Evolutionary conservation across 2,329 filamentous ascomycete genomes (phyloP), one percentile per base, ranked within the genome.

Genomic region (Arthrobotrys megalospora): DNA sequence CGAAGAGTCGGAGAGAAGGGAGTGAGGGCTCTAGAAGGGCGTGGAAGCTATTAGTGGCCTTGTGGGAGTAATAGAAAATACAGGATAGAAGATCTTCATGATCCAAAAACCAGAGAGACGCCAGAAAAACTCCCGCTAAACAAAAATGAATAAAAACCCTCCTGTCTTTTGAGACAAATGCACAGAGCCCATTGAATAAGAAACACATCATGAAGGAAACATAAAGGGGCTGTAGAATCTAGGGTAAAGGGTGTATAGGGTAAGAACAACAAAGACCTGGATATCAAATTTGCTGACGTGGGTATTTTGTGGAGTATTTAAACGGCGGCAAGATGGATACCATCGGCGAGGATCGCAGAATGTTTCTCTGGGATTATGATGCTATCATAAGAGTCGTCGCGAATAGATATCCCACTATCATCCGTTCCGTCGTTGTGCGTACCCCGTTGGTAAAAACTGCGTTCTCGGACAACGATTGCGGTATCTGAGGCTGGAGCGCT

Each of bases 311-410:
- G 36, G 24, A 58, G 16, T 14, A 19, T 16, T 58, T 68, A 72
- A 7, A 55, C 60, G 24, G 19, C 28, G n/a, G 48, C n/a, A 24
- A 50, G 38, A 12, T 45, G 60, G 24, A 41, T n/a, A 14, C 47
- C 38, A 12, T 77, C 73, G 11, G 36, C 48, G 38, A 77, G 73
- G 21, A 77, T 62, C n/a, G 58, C 50, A 14, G 73, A 65, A 43
- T 77, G 73, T 63, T 77, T 77, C 43, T 77, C 73, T 14, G 55
- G 65, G 14, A 77, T 60, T 24, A 77, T 66, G 66, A 77, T 77
- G 73, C 73, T 77, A 77, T 77, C 73, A 55, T 77, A 77, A 32
- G 73, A 77, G 16, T 77, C 73, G 45, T 77, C 73, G 73, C 73
- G 73, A 16, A 77, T 77, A 6, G 73, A 77, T 28, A 77, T 77